A percentile compares a stretch with the other conserved stretches of the same genome.
Evolutionary conservation across 345 rosid genomes (phyloP).

Genomic region (Raphanus raphanistrum): DNA sequence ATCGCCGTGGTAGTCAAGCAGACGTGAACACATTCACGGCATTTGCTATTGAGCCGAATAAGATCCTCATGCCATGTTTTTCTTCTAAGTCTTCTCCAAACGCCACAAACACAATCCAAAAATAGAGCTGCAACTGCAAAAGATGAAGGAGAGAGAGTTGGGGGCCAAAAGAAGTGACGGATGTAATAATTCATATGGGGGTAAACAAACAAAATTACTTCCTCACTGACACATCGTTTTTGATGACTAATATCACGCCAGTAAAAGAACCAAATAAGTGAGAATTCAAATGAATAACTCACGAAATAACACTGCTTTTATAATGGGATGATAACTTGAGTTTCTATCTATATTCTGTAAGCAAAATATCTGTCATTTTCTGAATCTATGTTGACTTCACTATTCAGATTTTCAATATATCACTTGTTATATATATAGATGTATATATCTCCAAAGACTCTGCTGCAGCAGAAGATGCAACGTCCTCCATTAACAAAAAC

Average conservation of each 20-base stretch:
- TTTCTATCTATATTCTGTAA: neutral
- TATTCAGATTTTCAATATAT: neutral
- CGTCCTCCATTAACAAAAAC: slow-evolving; percentile 51
- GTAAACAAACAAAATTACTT: neutral
- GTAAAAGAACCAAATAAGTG: neutral
- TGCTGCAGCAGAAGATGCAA: slow-evolving; percentile 35
- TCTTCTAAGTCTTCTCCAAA: no score
- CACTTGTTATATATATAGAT: neutral
- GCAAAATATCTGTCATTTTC: neutral
- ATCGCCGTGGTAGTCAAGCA: slow-evolving; percentile 95
- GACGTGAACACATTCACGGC: slow-evolving; percentile 14
- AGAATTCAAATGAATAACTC: neutral
- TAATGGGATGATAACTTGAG: neutral
- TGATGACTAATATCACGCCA: neutral
- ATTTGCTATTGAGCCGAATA: slow-evolving; percentile 83
- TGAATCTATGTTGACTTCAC: neutral
- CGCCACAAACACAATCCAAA: neutral
- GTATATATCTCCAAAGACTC: slow-evolving; percentile 33
- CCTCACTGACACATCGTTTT: neutral
- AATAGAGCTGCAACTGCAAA: neutral
- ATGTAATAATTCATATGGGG: neutral
- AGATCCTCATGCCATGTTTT: slow-evolving; percentile 73
- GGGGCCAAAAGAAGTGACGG: neutral
- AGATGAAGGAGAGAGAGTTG: neutral
- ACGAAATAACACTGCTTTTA: neutral